phyloP scores from a whole-genome alignment of 805 yeast species.

The Alloascoidea hylecoeti region DNA sequence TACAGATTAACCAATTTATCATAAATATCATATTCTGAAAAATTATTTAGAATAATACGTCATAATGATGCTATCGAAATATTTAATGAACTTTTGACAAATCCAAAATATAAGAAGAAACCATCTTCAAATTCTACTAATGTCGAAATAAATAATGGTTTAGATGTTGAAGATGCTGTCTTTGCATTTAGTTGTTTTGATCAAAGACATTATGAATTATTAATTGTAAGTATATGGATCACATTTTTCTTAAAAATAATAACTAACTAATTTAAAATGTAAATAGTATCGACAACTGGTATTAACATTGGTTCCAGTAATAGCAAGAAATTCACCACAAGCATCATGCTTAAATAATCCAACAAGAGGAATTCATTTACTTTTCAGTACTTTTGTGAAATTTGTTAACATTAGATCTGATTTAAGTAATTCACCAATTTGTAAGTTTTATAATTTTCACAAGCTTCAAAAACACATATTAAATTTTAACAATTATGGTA shows the following conservation, averaged over 20 bases:
- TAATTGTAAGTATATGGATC: neutral
- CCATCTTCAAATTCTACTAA: no score
- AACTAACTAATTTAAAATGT: no score
- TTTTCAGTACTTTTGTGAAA: neutral
- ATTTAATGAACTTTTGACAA: neutral
- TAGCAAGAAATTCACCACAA: neutral
- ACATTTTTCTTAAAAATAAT: no score
- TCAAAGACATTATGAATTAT: neutral
- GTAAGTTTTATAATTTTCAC: no score
- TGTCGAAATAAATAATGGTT: no score
- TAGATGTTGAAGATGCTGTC: neutral
- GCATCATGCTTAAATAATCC: neutral
- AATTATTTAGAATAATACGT: neutral
- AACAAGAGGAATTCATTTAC: neutral
- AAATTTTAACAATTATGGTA: neutral
- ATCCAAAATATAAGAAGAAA: neutral
- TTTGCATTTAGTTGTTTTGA: neutral
- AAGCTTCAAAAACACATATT: no score
- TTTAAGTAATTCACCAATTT: no score
- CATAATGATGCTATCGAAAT: neutral
- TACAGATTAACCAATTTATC: neutral
- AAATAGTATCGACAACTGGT: neutral
- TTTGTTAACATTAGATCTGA: no score
- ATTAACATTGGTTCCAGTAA: neutral
- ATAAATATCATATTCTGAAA: neutral